phyloP scores from a whole-genome alignment of 2,329 filamentous ascomycete species.

The Microdochium bolleyi region DNA sequence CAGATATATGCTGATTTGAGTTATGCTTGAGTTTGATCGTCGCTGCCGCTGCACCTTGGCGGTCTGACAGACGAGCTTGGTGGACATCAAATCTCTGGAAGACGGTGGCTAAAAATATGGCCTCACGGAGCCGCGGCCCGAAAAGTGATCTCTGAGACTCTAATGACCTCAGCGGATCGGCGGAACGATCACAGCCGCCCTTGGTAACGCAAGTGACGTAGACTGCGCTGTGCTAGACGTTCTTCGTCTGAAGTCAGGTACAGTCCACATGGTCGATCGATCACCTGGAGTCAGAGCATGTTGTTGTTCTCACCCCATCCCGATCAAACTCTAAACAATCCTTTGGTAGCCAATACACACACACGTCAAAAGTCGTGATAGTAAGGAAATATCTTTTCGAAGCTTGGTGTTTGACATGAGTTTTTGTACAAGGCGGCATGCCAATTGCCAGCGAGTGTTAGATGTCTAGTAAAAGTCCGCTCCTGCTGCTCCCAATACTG shows the following conservation, averaged over 20 bases:
- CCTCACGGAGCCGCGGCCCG: background rate
- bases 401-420: background rate
- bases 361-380: background rate
- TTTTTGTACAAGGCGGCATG: constrained; percentile 1
- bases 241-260: background rate
- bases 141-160: background rate
- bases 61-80: too few relatives aligned
- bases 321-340: too few relatives aligned
- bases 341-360: too few relatives aligned
- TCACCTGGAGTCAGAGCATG: too few relatives aligned
- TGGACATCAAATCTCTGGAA: too few relatives aligned
- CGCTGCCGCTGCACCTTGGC: too few relatives aligned
- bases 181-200: background rate
- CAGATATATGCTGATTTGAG: too few relatives aligned
- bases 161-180: background rate
- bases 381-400: background rate
- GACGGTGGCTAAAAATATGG: too few relatives aligned
- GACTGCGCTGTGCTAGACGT: background rate
- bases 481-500: background rate
- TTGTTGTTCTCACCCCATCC: too few relatives aligned
- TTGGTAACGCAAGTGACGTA: background rate
- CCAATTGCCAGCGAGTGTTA: background rate
- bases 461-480: background rate
- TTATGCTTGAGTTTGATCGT: too few relatives aligned
- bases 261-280: too few relatives aligned